Percentiles rank a stretch among this genome's conserved stretches.
Conservation (phyloP, 306 rosid genomes). For the Pachyrhizus erosus region DNA sequence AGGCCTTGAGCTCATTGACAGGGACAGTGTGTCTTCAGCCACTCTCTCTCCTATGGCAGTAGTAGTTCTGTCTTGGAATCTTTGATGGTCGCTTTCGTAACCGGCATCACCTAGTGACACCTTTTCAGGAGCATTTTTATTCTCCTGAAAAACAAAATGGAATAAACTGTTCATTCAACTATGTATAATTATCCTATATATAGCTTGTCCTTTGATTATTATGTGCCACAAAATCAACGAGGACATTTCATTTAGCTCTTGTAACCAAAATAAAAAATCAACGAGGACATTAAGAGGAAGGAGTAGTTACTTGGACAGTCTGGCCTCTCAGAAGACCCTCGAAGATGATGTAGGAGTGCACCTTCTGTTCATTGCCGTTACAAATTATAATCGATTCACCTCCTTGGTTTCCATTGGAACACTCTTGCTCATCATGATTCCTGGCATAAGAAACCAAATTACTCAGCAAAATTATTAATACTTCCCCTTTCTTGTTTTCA, state of each 20-base stretch:
- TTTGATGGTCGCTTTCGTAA: conserved; percentile 41
- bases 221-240: conserved; percentile 15
- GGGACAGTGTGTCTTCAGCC: conserved; percentile 48
- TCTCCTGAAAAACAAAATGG: conserved; percentile 43
- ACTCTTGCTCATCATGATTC: conserved; percentile 46
- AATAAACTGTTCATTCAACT: background rate
- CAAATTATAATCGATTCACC: conserved; percentile 3
- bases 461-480: no score
- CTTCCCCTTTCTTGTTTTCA: background rate
- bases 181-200: background rate
- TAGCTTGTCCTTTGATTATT: background rate
- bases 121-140: conserved; percentile 21
- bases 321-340: conserved; percentile 56
- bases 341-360: conserved; percentile 62
- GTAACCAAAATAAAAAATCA: no score
- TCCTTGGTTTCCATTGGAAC: conserved; percentile 36
- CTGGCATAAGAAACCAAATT: conserved; percentile 45
- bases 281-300: conserved; percentile 32
- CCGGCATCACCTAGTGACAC: conserved; percentile 31
- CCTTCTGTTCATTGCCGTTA: conserved; percentile 48
- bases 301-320: conserved; percentile 49
- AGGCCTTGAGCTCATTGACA: conserved; percentile 48
- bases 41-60: conserved; percentile 5
- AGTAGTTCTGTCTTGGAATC: conserved; percentile 29
- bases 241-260: no score